Conservation (phyloP, 2,329 filamentous ascomycete genomes). For the Lasiodiplodia gonubiensis region DNA sequence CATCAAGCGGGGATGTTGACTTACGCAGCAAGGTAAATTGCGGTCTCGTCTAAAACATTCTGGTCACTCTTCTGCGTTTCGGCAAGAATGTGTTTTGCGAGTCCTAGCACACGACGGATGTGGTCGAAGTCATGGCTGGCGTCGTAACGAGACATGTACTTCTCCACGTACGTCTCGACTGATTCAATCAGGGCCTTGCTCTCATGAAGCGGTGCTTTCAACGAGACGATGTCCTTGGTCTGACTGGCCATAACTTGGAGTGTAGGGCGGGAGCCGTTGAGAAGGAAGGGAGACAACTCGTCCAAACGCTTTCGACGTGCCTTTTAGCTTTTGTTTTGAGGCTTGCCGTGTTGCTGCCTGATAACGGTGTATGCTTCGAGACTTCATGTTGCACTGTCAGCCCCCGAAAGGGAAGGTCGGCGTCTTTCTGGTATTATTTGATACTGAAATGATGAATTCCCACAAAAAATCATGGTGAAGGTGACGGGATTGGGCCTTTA, state of each 20-base stretch:
- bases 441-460: too few relatives aligned
- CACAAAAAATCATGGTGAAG: not conserved
- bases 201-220: constrained; percentile 13
- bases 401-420: constrained; percentile 2
- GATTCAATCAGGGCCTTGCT: constrained; percentile 37
- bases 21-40: constrained; percentile 69
- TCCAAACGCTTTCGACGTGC: not conserved
- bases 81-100: constrained; percentile 69
- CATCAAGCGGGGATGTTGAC: constrained; percentile 24
- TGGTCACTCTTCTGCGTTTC: constrained; percentile 50
- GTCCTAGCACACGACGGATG: constrained; percentile 77
- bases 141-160: constrained; percentile 43
- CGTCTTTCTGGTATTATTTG: not conserved
- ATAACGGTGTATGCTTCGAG: not conserved
- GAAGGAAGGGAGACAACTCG: not conserved
- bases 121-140: constrained; percentile 88
- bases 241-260: constrained; percentile 51
- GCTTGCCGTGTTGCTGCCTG: not conserved
- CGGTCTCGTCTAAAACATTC: constrained; percentile 55
- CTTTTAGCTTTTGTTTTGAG: not conserved
- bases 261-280: too few relatives aligned
- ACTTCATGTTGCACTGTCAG: constrained; percentile 5
- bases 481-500: not conserved
- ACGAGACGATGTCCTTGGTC: constrained; percentile 60
- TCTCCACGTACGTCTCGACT: constrained; percentile 41